Evolutionary conservation across 1,284 basidiomycete genomes (phyloP).

Genomic region (Leccinum colubrinum): DNA sequence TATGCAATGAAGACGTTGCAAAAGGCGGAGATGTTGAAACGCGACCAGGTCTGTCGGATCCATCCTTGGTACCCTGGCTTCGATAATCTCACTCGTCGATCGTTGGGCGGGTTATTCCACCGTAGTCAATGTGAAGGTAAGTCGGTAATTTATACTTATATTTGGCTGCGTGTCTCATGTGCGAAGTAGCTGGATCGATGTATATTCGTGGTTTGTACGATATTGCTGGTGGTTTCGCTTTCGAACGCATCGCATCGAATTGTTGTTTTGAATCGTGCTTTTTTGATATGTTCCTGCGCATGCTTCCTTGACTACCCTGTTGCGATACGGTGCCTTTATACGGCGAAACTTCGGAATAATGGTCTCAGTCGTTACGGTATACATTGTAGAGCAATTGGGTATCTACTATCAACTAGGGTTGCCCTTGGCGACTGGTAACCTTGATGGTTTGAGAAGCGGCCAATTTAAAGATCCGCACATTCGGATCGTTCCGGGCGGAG

Average conservation of each 20-base stretch:
- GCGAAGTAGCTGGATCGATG: background rate
- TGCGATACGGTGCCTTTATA: background rate
- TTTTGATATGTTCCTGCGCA: background rate
- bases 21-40: constrained; percentile 99
- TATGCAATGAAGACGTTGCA: constrained; percentile 99
- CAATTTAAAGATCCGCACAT: too few relatives aligned
- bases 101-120: background rate
- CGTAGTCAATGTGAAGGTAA: too few relatives aligned
- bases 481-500: too few relatives aligned
- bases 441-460: too few relatives aligned
- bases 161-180: background rate
- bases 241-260: background rate
- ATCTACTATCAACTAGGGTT: too few relatives aligned
- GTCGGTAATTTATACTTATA: background rate
- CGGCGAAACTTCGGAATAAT: background rate
- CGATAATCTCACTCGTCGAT: constrained; percentile 7
- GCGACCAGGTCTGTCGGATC: constrained; percentile 76
- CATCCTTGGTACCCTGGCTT: background rate
- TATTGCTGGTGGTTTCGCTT: background rate
- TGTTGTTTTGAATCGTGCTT: background rate
- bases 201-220: background rate
- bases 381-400: too few relatives aligned
- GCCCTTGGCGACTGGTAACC: too few relatives aligned
- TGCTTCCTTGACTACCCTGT: background rate
- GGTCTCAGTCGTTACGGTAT: background rate